Conservation (phyloP, 768 basidiomycete genomes). For the Stropharia rugosoannulata region DNA sequence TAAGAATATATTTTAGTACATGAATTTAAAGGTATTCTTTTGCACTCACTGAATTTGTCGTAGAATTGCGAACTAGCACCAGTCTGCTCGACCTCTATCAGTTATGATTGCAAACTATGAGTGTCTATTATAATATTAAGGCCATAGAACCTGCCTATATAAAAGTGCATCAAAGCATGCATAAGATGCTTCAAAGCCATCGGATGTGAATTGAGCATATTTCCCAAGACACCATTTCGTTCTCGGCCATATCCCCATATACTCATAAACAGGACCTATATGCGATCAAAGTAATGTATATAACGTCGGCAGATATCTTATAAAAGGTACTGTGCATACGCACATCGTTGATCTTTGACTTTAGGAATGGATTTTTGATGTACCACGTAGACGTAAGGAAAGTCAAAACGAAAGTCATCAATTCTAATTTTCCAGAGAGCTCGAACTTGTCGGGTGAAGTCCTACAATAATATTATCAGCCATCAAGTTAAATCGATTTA, state of each 20-base stretch:
- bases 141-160: constrained; percentile 65
- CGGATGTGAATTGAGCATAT: constrained; percentile 80
- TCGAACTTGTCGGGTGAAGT: constrained; percentile 79
- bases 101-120: not conserved
- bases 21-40: not conserved
- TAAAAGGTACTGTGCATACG: constrained; percentile 11
- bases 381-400: constrained; percentile 95
- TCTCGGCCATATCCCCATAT: constrained; percentile 67
- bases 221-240: constrained; percentile 72
- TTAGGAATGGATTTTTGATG: constrained; percentile 98
- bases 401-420: constrained; percentile 84
- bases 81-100: constrained; percentile 91
- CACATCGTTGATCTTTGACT: constrained; percentile 94
- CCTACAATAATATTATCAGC: constrained; percentile 28
- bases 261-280: constrained; percentile 72
- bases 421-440: constrained; percentile 79
- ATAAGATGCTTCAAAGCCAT: constrained; percentile 88
- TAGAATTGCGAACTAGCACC: constrained; percentile 99
- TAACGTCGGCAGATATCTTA: not conserved
- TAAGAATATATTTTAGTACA: constrained; percentile 5
- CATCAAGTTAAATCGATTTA: not conserved
- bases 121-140: not conserved
- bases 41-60: constrained; percentile 87
- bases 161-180: constrained; percentile 90
- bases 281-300: constrained; percentile 3